Conservation (phyloP, 1,284 basidiomycete genomes). For the Ustilago tritici region DNA sequence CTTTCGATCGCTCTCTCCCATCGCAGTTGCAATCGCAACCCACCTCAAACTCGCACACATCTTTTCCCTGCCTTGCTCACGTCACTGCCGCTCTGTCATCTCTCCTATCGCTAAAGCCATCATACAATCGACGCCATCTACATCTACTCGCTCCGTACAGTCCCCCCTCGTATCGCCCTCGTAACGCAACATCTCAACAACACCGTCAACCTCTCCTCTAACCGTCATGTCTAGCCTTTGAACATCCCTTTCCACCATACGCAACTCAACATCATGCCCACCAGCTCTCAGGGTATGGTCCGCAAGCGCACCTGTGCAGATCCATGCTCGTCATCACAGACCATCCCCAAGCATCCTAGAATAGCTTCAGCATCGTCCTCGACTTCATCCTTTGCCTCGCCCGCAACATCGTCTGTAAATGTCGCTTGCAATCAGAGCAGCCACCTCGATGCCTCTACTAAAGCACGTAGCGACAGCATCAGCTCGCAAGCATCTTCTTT, state of each 20-base stretch:
- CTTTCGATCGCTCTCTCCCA: background rate
- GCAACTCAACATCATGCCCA: constrained; percentile 2
- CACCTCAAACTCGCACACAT: background rate
- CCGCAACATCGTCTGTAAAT: background rate
- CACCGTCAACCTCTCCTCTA: background rate
- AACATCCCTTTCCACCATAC: background rate
- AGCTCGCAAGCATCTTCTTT: constrained; percentile 2
- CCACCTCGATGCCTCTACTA: background rate
- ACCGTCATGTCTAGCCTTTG: constrained; percentile 15
- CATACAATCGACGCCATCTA: background rate
- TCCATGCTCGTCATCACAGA: constrained; percentile 16
- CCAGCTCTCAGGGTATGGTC: constrained; percentile 7
- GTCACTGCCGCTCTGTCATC: background rate
- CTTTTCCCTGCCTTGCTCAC: background rate
- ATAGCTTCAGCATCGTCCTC: constrained; percentile 5
- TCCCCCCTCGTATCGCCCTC: background rate
- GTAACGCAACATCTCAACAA: background rate
- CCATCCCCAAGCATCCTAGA: constrained; percentile 7
- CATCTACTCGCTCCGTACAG: background rate
- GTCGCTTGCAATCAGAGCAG: background rate
- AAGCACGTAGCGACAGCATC: constrained; percentile 2
- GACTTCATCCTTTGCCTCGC: background rate
- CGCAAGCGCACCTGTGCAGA: constrained; percentile 24
- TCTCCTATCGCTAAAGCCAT: background rate
- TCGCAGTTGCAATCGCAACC: background rate